phyloP scores from a whole-genome alignment of 2,329 filamentous ascomycete species.

The Endoconidiophora laricicola region DNA sequence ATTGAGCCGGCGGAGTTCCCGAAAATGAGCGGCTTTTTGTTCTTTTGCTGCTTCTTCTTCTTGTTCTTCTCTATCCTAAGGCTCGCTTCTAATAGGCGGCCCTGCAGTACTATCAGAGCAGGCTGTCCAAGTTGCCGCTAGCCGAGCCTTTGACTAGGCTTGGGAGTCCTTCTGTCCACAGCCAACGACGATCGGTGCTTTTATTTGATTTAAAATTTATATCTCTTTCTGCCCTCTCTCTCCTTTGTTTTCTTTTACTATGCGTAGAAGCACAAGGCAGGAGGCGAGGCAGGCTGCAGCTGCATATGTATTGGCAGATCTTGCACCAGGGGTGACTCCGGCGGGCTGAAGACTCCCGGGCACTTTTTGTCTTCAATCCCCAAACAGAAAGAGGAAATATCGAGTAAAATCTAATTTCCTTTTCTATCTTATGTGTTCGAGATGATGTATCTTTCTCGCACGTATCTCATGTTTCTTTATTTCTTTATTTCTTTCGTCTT shows the following conservation, averaged over 20 bases:
- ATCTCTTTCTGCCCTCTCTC: neutral
- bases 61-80: neutral
- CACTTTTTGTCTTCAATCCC: too few species aligned
- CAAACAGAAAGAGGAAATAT: neutral
- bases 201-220: neutral
- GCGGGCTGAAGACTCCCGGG: too few species aligned
- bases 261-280: too few species aligned
- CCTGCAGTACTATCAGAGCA: neutral
- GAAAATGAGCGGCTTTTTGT: neutral
- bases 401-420: too few species aligned
- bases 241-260: neutral
- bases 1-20: slow-evolving; percentile 1
- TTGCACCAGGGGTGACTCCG: too few species aligned
- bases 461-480: too few species aligned
- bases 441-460: too few species aligned
- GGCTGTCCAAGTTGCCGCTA: neutral
- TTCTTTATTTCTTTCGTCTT: too few species aligned
- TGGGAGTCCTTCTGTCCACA: too few species aligned
- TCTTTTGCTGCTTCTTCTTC: slow-evolving; percentile 1
- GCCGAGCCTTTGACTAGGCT: neutral
- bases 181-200: neutral
- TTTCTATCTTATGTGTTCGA: too few species aligned
- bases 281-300: too few species aligned
- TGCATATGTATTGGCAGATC: too few species aligned
- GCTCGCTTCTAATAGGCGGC: neutral